Base-by-base conservation (phyloP, 768 basidiomycete species). In the Rickenella mellea region DNA sequence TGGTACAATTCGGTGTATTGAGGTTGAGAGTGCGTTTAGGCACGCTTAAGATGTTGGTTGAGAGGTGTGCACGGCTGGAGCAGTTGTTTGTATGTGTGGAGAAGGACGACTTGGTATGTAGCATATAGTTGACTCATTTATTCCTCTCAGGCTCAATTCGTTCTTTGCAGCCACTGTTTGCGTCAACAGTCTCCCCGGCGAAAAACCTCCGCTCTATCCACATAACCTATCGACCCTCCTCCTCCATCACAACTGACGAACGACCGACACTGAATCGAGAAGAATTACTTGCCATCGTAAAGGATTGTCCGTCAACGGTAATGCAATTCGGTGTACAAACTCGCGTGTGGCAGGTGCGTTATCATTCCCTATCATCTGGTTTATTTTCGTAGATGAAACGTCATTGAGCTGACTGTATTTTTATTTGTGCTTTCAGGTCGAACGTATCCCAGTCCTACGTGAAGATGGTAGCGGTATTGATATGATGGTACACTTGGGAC, bases 271-370 rank as follows among this genome's bases (percentile, higher is more conserved):
- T 17, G 22, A 17, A 17, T 20, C 21, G 14, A 8, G 30, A 30
- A 11, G 33, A 36, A 7, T 28, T 29, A n/a, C 14, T 17, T 14
- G 21, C 19, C 7, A 35, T 14, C 22, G 30, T 36, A 11, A n/a
- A 35, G 20, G 35, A 29, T 21, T 35, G 27, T 22, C 47, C 48
- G 32, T 20, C 39, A 10, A 39, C 33, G 6, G 17, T 33, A 3
- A 28, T 2, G 56, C 76, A 79, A 44, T 71, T 88, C 48, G 85
- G 86, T 4, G 78, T 76, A 49, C 79, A 78, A 52, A 74, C 78
- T 0, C 65, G 64, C 27, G 83, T 83, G 1, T 85, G 80, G 78
- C 73, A 82, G 69, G 85, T 83, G 44, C 55, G 66, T 38, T 19
- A 15, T 27, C 15, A 12, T 33, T 6, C 24, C 4, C 15, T 28